These are phyloP conservation scores for Marsdenia floribunda DNA, from an alignment of 257 asterid genomes.

Conservation along the genomic window DNA sequence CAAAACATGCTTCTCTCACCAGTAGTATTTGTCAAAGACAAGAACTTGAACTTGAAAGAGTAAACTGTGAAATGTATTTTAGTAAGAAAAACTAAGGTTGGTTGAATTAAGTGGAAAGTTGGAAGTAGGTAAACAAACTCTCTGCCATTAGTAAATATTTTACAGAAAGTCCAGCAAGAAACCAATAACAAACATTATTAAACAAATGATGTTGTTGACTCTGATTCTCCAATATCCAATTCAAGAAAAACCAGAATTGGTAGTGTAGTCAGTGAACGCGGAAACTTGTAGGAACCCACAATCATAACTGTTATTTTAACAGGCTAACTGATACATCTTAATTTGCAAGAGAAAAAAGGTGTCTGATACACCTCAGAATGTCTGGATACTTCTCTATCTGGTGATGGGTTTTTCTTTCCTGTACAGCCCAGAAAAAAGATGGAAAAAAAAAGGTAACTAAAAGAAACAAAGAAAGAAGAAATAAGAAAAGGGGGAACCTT, in stretches of 20 bases:
- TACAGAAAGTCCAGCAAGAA: background rate
- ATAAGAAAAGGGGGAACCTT: background rate
- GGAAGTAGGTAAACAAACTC: background rate
- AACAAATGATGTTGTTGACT: conserved; percentile 11
- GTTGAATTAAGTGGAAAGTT: background rate
- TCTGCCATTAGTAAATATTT: background rate
- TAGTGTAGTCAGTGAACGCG: conserved; percentile 18
- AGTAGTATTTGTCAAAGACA: no score
- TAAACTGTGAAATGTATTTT: no score
- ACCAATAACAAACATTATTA: background rate
- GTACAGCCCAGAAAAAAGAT: background rate
- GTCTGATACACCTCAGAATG: conserved; percentile 1
- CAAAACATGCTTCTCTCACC: no score
- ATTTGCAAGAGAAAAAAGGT: background rate
- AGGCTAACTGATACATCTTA: background rate
- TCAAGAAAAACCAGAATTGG: conserved; percentile 9
- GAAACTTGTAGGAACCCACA: conserved; percentile 14
- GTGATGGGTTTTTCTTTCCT: background rate
- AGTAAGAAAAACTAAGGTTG: background rate
- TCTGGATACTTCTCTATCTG: background rate
- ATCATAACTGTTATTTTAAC: no score
- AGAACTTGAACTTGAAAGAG: no score
- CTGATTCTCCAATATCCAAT: background rate
- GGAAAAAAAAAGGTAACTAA: background rate
- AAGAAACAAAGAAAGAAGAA: background rate